phyloP scores from a whole-genome alignment of 331 rosid species.

The Quercus lobata region DNA sequence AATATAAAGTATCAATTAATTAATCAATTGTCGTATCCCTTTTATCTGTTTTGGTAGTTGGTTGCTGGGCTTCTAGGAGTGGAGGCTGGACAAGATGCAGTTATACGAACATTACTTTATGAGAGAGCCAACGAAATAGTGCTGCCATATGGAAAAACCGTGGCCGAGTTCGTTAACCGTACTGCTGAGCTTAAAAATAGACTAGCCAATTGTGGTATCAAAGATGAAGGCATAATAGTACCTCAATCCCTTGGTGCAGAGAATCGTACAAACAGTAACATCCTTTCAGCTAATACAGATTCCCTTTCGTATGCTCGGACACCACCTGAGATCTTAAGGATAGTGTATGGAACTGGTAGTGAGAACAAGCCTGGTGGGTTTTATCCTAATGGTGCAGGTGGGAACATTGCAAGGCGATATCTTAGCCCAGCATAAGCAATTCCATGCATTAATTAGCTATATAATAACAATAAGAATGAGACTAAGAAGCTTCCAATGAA shows the following conservation, averaged over 20 bases:
- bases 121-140: not conserved
- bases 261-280: conserved; percentile 17
- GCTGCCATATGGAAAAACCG: conserved; percentile 16
- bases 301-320: conserved; percentile 23
- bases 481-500: too few species aligned
- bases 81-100: conserved; percentile 26
- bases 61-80: conserved; percentile 14
- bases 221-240: conserved; percentile 29
- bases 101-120: conserved; percentile 9
- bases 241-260: conserved; percentile 15
- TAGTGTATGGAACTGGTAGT: conserved; percentile 6
- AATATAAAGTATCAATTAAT: too few species aligned
- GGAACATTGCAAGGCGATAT: conserved; percentile 7
- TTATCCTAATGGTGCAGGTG: conserved; percentile 19
- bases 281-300: conserved; percentile 13
- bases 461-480: too few species aligned
- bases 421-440: not conserved
- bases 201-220: conserved; percentile 22
- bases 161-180: conserved; percentile 16
- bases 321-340: conserved; percentile 20
- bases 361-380: conserved; percentile 18
- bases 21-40: too few species aligned
- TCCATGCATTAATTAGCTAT: too few species aligned
- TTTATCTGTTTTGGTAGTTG: not conserved
- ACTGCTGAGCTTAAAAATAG: conserved; percentile 14